Conservation (phyloP, 163 green algal genomes). For the Chlorella variabilis region DNA sequence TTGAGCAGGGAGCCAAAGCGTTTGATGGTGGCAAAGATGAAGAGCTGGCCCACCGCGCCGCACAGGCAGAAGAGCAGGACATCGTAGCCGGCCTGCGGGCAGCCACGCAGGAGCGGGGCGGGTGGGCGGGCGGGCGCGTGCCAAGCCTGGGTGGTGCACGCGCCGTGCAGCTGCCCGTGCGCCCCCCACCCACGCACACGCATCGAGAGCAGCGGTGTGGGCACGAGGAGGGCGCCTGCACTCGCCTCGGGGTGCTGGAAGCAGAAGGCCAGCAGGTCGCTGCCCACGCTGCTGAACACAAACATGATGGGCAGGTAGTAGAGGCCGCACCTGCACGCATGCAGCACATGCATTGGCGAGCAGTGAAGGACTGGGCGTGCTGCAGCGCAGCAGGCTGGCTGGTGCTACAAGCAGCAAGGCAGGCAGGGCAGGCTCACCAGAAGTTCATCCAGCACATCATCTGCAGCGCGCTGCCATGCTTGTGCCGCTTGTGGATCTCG, state of each 20-base stretch:
- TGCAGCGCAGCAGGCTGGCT: background rate
- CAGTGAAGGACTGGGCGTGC: background rate
- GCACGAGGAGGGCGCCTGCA: too few species aligned
- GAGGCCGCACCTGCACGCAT: conserved; percentile 44
- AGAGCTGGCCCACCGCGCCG: conserved; percentile 96
- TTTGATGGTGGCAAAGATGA: conserved; percentile 98
- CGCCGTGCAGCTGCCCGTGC: too few species aligned
- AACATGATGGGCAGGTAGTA: conserved; percentile 90
- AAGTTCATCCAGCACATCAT: conserved; percentile 99
- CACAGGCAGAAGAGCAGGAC: conserved; percentile 96
- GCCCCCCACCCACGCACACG: too few species aligned
- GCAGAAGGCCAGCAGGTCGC: conserved; percentile 75
- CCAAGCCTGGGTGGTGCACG: too few species aligned
- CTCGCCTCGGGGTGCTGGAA: conserved; percentile 65
- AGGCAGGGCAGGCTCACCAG: conserved; percentile 63
- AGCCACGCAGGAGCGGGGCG: background rate
- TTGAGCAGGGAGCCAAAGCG: conserved; percentile 91
- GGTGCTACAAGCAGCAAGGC: background rate
- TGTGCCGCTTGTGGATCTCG: conserved; percentile 83
- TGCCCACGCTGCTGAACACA: conserved; percentile 56
- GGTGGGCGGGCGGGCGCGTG: too few species aligned
- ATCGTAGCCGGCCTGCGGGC: conserved; percentile 68
- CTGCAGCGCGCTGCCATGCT: conserved; percentile 75
- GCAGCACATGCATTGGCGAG: background rate
- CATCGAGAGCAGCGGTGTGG: too few species aligned